Conservation (phyloP, 768 basidiomycete genomes). For the Epithele typhae region DNA sequence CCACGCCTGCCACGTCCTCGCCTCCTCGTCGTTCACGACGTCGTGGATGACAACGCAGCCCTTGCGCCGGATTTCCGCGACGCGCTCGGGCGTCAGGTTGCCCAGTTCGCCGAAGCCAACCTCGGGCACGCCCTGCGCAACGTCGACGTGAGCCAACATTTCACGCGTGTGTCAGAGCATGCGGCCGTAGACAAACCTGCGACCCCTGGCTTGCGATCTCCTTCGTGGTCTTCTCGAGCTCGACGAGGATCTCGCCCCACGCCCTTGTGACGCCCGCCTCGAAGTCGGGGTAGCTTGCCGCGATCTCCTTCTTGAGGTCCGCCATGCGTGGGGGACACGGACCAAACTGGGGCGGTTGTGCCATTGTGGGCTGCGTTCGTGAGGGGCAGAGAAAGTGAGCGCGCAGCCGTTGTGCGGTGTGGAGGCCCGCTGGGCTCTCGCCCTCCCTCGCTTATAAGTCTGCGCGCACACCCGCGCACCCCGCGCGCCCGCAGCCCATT, state of each 20-base stretch:
- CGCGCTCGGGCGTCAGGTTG: slow-evolving; percentile 38
- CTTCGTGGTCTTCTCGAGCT: slow-evolving; percentile 43
- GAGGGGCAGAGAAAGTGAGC: no score
- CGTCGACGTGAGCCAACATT: no score
- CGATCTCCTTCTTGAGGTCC: slow-evolving; percentile 57
- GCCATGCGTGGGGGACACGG: slow-evolving; percentile 45
- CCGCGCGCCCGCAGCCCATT: no score
- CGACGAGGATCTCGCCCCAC: slow-evolving; percentile 54
- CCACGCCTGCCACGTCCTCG: slow-evolving; percentile 51
- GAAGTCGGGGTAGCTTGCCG: slow-evolving; percentile 46
- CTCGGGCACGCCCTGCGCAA: slow-evolving; percentile 54
- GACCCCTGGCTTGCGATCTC: slow-evolving; percentile 43
- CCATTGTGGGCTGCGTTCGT: no score
- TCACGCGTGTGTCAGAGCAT: slow-evolving; percentile 15
- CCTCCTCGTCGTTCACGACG: slow-evolving; percentile 54
- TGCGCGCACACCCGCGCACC: no score
- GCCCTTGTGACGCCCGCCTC: slow-evolving; percentile 44
- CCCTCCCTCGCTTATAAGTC: no score
- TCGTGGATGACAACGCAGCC: slow-evolving; percentile 60
- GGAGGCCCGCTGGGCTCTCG: no score
- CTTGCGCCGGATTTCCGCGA: slow-evolving; percentile 46
- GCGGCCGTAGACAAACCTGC: no score
- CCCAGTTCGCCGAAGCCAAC: slow-evolving; percentile 53
- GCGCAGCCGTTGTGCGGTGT: no score
- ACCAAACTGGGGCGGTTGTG: slow-evolving; percentile 13